Percentiles rank a stretch among this genome's conserved stretches.
Conservation (phyloP, 2,329 filamentous ascomycete genomes). For the Beauveria sp. region DNA sequence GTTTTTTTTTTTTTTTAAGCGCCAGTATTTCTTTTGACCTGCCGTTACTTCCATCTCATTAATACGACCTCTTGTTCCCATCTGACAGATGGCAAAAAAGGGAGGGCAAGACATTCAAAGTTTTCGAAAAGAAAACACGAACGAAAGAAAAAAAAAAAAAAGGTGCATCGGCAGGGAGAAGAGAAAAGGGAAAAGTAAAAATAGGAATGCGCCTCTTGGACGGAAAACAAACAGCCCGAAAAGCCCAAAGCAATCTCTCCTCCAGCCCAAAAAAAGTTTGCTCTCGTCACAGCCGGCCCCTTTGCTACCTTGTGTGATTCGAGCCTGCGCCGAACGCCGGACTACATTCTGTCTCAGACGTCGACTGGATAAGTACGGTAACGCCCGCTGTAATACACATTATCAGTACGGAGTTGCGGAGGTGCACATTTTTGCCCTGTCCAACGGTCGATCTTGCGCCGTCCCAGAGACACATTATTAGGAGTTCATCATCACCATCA, state of each 20-base stretch:
- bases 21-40: not conserved
- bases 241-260: not conserved
- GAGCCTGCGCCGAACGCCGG: not conserved
- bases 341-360: not conserved
- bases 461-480: not conserved
- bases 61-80: not conserved
- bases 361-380: not conserved
- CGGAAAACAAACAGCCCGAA: not conserved
- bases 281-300: not conserved
- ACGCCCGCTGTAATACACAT: not conserved
- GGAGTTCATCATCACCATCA: not conserved
- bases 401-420: not conserved
- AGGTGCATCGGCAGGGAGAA: not conserved
- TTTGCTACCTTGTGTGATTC: not conserved
- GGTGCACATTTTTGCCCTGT: not conserved
- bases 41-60: not conserved
- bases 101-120: not conserved
- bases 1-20: not conserved
- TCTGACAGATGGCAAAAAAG: slow-evolving; percentile 2
- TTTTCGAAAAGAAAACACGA: not conserved
- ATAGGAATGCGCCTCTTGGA: not conserved
- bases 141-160: not conserved
- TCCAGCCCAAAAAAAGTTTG: not conserved
- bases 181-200: not conserved
- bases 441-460: not conserved